Percentiles rank a stretch among this genome's conserved stretches.
Conservation (phyloP, 2,329 filamentous ascomycete species). For the Penicillium sp. region DNA sequence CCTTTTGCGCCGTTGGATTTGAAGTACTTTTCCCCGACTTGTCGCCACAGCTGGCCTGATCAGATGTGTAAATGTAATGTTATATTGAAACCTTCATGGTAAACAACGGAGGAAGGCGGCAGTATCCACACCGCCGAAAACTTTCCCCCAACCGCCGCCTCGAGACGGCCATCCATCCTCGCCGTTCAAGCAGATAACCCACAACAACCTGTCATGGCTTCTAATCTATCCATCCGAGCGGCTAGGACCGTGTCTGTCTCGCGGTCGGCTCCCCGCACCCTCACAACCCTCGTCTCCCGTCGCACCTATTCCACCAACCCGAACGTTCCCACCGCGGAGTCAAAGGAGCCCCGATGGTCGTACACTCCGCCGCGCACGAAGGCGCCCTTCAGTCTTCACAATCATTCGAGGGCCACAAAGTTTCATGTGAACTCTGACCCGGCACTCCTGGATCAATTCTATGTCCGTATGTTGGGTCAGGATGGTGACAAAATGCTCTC, state of each 20-base stretch:
- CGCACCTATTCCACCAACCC: constrained; percentile 33
- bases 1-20: neutral
- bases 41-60: too few relatives aligned
- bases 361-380: constrained; percentile 72
- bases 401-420: constrained; percentile 38
- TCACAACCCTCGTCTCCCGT: constrained; percentile 20
- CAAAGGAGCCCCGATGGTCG: constrained; percentile 66
- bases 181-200: constrained; percentile 18
- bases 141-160: constrained; percentile 27
- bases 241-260: constrained; percentile 40
- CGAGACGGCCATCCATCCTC: constrained; percentile 9
- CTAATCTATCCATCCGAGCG: constrained; percentile 49
- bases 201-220: constrained; percentile 48
- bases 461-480: constrained; percentile 73
- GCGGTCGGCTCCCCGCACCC: constrained; percentile 19
- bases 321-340: constrained; percentile 35
- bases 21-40: too few relatives aligned
- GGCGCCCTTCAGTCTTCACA: constrained; percentile 60
- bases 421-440: constrained; percentile 78
- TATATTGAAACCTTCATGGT: too few relatives aligned
- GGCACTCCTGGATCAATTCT: constrained; percentile 73
- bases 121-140: constrained; percentile 31
- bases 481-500: constrained; percentile 74
- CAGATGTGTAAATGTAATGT: too few relatives aligned
- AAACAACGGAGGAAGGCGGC: constrained; percentile 12